These are phyloP conservation scores for Kwoniella shandongensis DNA, from an alignment of 768 basidiomycete species.

Conservation along the genomic window DNA sequence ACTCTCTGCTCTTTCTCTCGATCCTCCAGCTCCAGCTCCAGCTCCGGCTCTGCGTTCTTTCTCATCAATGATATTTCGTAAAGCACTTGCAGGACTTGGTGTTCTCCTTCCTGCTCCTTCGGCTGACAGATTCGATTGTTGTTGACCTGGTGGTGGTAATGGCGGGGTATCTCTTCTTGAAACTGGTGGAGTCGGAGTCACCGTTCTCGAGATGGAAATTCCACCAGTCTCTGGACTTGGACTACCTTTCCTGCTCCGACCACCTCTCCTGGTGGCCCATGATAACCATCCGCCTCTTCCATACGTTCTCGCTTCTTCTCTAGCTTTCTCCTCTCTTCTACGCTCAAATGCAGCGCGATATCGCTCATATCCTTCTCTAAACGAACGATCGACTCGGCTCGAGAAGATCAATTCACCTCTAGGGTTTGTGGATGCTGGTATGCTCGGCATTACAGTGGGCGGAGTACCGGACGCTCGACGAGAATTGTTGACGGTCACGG, in stretches of 20 bases:
- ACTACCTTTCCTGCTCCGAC: constrained; percentile 11
- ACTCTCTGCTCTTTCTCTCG: constrained; percentile 35
- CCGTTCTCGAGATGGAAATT: background rate
- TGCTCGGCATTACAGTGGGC: constrained; percentile 64
- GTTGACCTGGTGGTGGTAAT: background rate
- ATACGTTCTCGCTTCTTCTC: constrained; percentile 22
- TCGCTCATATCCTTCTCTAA: constrained; percentile 88
- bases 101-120: constrained; percentile 8
- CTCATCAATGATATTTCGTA: constrained; percentile 4
- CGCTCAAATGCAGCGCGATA: constrained; percentile 86
- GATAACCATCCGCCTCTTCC: constrained; percentile 8
- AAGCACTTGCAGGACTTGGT: constrained; percentile 21
- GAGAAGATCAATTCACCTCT: constrained; percentile 97
- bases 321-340: constrained; percentile 61
- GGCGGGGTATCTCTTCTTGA: constrained; percentile 35
- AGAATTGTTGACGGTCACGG: constrained; percentile 27
- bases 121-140: background rate
- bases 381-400: constrained; percentile 73
- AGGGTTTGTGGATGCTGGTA: constrained; percentile 83
- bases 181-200: constrained; percentile 29
- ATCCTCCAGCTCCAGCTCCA: constrained; percentile 8
- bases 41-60: background rate
- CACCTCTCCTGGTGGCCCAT: background rate
- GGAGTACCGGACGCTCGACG: constrained; percentile 34
- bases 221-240: constrained; percentile 2